These are phyloP conservation scores for Westerdykella ornata DNA, from an alignment of 2,329 filamentous ascomycete genomes.

Conservation along the genomic window DNA sequence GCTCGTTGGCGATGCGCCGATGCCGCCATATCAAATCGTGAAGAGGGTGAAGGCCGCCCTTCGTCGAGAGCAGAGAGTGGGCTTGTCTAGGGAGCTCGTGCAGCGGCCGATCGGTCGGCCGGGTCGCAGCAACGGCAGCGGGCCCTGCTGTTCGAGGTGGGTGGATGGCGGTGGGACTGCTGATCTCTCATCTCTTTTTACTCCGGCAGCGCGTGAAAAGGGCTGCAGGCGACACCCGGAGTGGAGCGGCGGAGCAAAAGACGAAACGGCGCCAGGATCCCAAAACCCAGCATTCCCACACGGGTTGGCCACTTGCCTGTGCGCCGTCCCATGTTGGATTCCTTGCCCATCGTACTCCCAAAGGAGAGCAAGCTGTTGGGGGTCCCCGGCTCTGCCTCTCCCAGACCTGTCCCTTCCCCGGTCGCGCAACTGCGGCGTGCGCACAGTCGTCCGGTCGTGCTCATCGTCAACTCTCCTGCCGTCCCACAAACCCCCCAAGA, in stretches of 20 bases:
- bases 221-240: background rate
- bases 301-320: background rate
- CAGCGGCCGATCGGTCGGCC: background rate
- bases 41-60: too few species aligned
- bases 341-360: background rate
- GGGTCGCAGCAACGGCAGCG: background rate
- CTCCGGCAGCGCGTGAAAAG: background rate
- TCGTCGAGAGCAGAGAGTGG: too few species aligned
- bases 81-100: background rate
- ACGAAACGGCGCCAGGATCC: background rate
- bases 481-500: conserved; percentile 3
- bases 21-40: background rate
- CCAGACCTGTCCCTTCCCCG: background rate
- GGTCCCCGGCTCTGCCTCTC: conserved; percentile 7
- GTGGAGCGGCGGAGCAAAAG: background rate
- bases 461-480: conserved; percentile 3
- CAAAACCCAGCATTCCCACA: too few species aligned
- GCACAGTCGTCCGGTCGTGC: conserved; percentile 6
- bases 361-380: conserved; percentile 12
- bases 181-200: background rate
- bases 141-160: too few species aligned
- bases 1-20: background rate
- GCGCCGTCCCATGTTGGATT: background rate
- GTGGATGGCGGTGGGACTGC: too few species aligned
- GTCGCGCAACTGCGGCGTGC: conserved; percentile 5